Evolutionary conservation across 805 yeast species (phyloP), one percentile per base, ranked within the genome.

Genomic region (Yamadazyma sp.): DNA sequence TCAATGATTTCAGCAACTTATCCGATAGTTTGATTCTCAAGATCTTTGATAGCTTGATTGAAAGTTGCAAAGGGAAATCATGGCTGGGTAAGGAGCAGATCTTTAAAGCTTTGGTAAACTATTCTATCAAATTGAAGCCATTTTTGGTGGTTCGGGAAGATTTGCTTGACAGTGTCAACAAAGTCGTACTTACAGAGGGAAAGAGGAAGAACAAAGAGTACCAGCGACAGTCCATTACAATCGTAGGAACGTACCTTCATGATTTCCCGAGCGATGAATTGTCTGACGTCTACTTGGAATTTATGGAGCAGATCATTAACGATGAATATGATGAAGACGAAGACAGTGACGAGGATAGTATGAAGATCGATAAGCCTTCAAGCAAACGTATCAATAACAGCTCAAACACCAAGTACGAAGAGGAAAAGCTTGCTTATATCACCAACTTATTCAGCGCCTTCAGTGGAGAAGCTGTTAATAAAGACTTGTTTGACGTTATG

Each of bases 1-100:
- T 82, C 23, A 62, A 54, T 11, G 57, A 57, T 25, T 46, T 55
- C 15, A 41, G 44, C 15, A 42, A 50, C 27, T 55, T 59, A 3
- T 52, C 66, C 2, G 53, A 53, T 2, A 40, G 37, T 1, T 18
- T 47, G 6, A 42, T 45, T 3, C 18, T 39, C 2, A 48, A 55
- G 24, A 55, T 87, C 12, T 75, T 84, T 41, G 59, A 64, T 0
- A 63, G 79, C 5, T 63, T 87, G 31, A 54, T 84, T 12, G 71
- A 70, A 19, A 78, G 95, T 0, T 70, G 80, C 38, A 67, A 71
- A 38, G 96, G 96, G 1, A 77, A 95, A 42, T 75, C 91, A 7
- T 91, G 96, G 93, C 71, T 72, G 11, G 98, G 97, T 5, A 91
- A 91, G 52, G 96, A 89, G 48, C 59, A 70, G 19, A 73, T 93